A percentile compares a stretch with the other conserved stretches of the same genome.
phyloP scores from a whole-genome alignment of 1,284 basidiomycete species.

The Cutaneotrichosporon mucoides region DNA sequence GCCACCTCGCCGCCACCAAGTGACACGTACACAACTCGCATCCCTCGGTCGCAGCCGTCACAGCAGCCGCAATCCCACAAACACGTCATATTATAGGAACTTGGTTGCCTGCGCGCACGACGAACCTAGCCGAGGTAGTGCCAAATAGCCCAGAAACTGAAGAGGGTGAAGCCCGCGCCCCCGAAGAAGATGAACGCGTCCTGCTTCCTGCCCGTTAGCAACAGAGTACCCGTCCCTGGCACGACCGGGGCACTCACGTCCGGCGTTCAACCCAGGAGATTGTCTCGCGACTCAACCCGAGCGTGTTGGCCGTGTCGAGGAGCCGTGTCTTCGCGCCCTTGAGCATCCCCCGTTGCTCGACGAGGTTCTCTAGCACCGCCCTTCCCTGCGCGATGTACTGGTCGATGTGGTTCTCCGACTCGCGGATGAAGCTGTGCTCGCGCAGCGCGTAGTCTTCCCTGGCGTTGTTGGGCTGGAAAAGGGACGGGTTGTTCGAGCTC shows the following conservation, averaged over 20 bases:
- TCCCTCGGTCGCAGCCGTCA: too few relatives aligned
- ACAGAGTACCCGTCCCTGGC: not conserved
- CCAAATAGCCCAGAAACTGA: constrained; percentile 87
- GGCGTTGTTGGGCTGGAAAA: constrained; percentile 52
- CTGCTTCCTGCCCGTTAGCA: constrained; percentile 61
- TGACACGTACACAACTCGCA: too few relatives aligned
- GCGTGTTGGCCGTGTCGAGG: constrained; percentile 81
- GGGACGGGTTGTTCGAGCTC: constrained; percentile 62
- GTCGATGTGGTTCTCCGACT: constrained; percentile 73
- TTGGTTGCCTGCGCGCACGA: not conserved
- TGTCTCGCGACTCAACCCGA: constrained; percentile 84
- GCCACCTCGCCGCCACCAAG: too few relatives aligned
- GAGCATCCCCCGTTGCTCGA: constrained; percentile 83
- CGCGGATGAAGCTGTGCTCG: constrained; percentile 80
- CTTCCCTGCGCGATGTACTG: constrained; percentile 85
- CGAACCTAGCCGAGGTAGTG: constrained; percentile 67
- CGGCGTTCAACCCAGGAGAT: constrained; percentile 92
- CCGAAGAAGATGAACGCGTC: constrained; percentile 86
- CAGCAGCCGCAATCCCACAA: too few relatives aligned
- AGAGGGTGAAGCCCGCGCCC: constrained; percentile 78
- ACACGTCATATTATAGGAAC: not conserved
- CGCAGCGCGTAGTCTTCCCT: constrained; percentile 72
- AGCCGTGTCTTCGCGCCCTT: constrained; percentile 83
- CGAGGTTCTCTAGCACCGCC: constrained; percentile 80
- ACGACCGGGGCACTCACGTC: constrained; percentile 56